Percentiles rank a stretch among this genome's conserved stretches.
phyloP scores from a whole-genome alignment of 1,284 basidiomycete species.

The Trichosporon sp. region DNA sequence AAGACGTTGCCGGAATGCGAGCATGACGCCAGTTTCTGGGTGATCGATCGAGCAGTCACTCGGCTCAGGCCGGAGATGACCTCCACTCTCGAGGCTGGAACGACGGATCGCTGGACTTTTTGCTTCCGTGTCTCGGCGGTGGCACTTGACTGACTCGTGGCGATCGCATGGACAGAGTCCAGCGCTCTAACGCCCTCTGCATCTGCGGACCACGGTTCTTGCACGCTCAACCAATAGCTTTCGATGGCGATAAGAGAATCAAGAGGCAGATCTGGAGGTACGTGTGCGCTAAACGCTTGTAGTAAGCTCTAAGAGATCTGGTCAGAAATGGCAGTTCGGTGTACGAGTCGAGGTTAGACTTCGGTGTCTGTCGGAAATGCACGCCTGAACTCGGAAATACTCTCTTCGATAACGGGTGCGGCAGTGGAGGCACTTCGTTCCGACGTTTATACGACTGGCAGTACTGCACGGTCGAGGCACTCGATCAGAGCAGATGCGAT shows the following conservation, averaged over 20 bases:
- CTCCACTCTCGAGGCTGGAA: background rate
- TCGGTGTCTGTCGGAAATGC: background rate
- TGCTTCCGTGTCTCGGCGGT: slow-evolving; percentile 10
- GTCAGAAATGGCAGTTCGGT: background rate
- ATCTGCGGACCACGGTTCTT: background rate
- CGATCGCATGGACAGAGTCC: background rate
- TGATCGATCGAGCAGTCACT: slow-evolving; percentile 2
- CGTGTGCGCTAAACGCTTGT: background rate
- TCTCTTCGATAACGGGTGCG: background rate
- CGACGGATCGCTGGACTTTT: background rate
- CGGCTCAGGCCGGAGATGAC: slow-evolving; percentile 14
- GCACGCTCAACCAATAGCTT: background rate
- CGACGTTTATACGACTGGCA: background rate
- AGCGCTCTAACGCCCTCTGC: background rate
- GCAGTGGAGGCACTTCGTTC: slow-evolving; percentile 9
- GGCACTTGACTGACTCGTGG: background rate
- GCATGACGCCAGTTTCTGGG: background rate
- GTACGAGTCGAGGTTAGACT: background rate
- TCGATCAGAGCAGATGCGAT: background rate
- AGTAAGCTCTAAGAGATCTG: background rate
- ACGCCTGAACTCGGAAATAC: slow-evolving; percentile 1
- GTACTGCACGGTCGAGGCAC: background rate
- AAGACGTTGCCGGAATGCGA: slow-evolving; percentile 13
- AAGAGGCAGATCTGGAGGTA: background rate
- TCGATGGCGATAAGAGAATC: background rate